A percentile compares a stretch with the other conserved stretches of the same genome.
These are phyloP conservation scores for Calonectria fujianensis DNA, from an alignment of 2,329 filamentous ascomycete species.

Conservation along the genomic window DNA sequence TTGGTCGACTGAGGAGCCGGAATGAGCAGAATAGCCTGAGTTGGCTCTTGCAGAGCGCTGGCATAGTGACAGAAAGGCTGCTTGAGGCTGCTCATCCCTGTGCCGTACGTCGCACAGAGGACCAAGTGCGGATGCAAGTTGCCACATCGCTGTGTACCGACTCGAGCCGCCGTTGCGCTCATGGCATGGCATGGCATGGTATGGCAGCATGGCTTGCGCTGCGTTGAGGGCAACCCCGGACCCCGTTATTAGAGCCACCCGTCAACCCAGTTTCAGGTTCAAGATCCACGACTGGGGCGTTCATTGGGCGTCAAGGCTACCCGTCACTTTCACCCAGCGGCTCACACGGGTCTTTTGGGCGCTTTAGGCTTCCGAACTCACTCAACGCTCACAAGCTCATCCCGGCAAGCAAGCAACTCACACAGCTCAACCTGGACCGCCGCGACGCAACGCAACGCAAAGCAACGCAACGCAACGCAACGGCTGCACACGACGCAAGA, in stretches of 20 bases:
- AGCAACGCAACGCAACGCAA: slow-evolving; percentile 13
- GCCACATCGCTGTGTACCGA: slow-evolving; percentile 23
- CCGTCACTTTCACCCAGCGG: slow-evolving; percentile 10
- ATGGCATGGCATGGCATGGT: neutral
- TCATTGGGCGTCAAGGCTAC: slow-evolving; percentile 19
- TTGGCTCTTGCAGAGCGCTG: slow-evolving; percentile 20
- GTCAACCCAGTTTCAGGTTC: slow-evolving; percentile 37
- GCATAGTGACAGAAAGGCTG: slow-evolving; percentile 17
- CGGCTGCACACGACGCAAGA: slow-evolving; percentile 23
- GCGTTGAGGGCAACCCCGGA: slow-evolving; percentile 13
- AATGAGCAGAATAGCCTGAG: slow-evolving; percentile 31
- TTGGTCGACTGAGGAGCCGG: slow-evolving; percentile 22
- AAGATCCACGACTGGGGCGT: slow-evolving; percentile 31
- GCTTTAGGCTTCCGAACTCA: slow-evolving; percentile 6
- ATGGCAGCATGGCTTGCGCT: neutral
- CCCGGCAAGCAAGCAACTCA: slow-evolving; percentile 27
- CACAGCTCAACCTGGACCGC: slow-evolving; percentile 34
- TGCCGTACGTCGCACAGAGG: slow-evolving; percentile 10
- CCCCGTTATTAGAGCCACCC: slow-evolving; percentile 30
- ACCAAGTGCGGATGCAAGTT: neutral
- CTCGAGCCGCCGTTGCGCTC: slow-evolving; percentile 5
- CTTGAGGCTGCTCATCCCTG: slow-evolving; percentile 4
- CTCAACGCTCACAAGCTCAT: slow-evolving; percentile 31
- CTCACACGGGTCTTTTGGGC: slow-evolving; percentile 26
- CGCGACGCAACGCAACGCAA: slow-evolving; percentile 35